phyloP scores from a whole-genome alignment of 2,329 filamentous ascomycete species.

The Pseudogymnoascus sp. region DNA sequence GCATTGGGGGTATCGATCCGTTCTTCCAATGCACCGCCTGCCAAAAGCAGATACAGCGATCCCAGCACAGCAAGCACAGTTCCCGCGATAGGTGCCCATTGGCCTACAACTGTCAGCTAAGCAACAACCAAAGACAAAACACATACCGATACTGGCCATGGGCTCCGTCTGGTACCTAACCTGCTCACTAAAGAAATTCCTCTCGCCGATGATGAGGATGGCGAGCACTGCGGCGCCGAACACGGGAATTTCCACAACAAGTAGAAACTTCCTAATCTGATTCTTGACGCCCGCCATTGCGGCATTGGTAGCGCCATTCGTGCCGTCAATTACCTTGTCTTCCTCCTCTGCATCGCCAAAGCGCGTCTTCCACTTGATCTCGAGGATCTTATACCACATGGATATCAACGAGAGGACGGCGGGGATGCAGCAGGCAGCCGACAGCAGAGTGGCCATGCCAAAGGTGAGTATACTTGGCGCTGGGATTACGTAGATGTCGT shows the following conservation, averaged over 20 bases:
- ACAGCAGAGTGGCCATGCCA: slow-evolving; percentile 51
- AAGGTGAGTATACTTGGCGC: slow-evolving; percentile 49
- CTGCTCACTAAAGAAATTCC: slow-evolving; percentile 53
- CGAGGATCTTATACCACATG: slow-evolving; percentile 57
- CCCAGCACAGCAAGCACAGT: slow-evolving; percentile 51
- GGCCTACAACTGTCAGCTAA: slow-evolving; percentile 33
- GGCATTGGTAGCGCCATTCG: slow-evolving; percentile 45
- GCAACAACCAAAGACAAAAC: background rate
- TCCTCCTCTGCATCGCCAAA: slow-evolving; percentile 30
- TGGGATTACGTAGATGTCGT: slow-evolving; percentile 57
- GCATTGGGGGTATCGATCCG: slow-evolving; percentile 7
- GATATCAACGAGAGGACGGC: slow-evolving; percentile 54
- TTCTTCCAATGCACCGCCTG: slow-evolving; percentile 12
- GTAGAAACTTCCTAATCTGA: slow-evolving; percentile 46
- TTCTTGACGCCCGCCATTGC: slow-evolving; percentile 49
- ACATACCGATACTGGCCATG: slow-evolving; percentile 51
- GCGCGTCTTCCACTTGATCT: slow-evolving; percentile 50
- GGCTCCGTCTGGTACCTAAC: slow-evolving; percentile 55
- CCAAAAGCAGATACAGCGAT: slow-evolving; percentile 48
- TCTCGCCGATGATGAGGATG: slow-evolving; percentile 54
- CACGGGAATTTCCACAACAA: slow-evolving; percentile 49
- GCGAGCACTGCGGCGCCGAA: slow-evolving; percentile 52
- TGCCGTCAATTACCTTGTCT: slow-evolving; percentile 42
- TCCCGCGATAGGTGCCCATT: slow-evolving; percentile 54
- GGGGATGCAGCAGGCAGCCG: slow-evolving; percentile 58